Evolutionary conservation across 441 rosid genomes (phyloP).

Genomic region (Eutrema salsugineum): DNA sequence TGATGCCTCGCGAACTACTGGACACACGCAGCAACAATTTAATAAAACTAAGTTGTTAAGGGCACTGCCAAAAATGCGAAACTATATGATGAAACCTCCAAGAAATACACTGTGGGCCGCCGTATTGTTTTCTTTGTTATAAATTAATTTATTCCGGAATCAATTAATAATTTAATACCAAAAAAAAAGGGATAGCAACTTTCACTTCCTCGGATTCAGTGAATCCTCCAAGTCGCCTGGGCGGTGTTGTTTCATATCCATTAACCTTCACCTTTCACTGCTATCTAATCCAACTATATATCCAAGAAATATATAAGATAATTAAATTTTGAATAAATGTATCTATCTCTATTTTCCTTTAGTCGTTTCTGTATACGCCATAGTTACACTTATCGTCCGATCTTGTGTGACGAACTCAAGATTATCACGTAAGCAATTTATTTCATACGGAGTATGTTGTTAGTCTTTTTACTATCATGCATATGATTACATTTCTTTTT

Average conservation of each 20-base stretch:
- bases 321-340: too few relatives aligned
- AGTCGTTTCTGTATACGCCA: background rate
- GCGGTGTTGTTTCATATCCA: conserved; percentile 27
- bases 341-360: background rate
- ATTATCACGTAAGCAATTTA: background rate
- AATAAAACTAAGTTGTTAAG: background rate
- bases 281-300: too few relatives aligned
- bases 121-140: background rate
- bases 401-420: background rate
- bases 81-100: background rate
- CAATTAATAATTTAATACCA: background rate
- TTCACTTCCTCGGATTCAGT: conserved; percentile 23
- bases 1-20: background rate
- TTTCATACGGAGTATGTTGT: background rate
- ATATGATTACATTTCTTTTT: too few relatives aligned
- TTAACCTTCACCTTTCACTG: background rate
- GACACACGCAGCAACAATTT: background rate
- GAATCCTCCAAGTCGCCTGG: conserved; percentile 30
- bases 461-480: too few relatives aligned
- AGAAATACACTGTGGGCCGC: background rate
- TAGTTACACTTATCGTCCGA: background rate
- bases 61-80: background rate
- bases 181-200: background rate
- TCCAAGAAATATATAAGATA: too few relatives aligned
- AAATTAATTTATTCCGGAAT: background rate